Percentiles rank a stretch among this genome's conserved stretches.
phyloP scores from a whole-genome alignment of 768 basidiomycete species.

The Kwoniella europaea region DNA sequence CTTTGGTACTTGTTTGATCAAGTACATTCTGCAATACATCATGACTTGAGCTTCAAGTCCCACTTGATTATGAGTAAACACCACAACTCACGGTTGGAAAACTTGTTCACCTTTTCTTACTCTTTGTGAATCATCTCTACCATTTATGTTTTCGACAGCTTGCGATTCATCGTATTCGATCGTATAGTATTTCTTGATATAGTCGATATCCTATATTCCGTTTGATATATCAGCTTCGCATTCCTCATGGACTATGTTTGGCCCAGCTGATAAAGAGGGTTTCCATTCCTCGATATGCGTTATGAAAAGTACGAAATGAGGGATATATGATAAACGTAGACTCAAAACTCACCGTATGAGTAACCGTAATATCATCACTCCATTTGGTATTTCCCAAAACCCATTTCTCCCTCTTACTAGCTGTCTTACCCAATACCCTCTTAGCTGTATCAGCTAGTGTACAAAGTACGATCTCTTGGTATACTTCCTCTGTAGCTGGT shows the following conservation, averaged over 20 bases:
- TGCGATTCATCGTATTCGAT: constrained; percentile 53
- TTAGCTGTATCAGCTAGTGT: constrained; percentile 62
- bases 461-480: constrained; percentile 63
- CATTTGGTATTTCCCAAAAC: constrained; percentile 63
- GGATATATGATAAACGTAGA: not conserved
- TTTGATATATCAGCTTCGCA: not conserved
- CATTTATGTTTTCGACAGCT: constrained; percentile 53
- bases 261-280: not conserved
- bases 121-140: constrained; percentile 57
- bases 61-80: not conserved
- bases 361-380: constrained; percentile 62
- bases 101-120: constrained; percentile 51
- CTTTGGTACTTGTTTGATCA: constrained; percentile 57
- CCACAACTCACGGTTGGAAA: constrained; percentile 57
- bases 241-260: not conserved
- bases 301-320: not conserved
- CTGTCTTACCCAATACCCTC: constrained; percentile 60
- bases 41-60: too few species aligned
- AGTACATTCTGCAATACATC: constrained; percentile 57
- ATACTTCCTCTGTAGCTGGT: constrained; percentile 55
- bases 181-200: constrained; percentile 59
- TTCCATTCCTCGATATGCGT: not conserved
- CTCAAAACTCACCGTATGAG: constrained; percentile 59
- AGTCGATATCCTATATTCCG: constrained; percentile 52
- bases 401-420: constrained; percentile 59